Percentiles rank a stretch among this genome's conserved stretches.
Evolutionary conservation across 305 asterid genomes (phyloP).

Genomic region (Fraxinus paxiana): DNA sequence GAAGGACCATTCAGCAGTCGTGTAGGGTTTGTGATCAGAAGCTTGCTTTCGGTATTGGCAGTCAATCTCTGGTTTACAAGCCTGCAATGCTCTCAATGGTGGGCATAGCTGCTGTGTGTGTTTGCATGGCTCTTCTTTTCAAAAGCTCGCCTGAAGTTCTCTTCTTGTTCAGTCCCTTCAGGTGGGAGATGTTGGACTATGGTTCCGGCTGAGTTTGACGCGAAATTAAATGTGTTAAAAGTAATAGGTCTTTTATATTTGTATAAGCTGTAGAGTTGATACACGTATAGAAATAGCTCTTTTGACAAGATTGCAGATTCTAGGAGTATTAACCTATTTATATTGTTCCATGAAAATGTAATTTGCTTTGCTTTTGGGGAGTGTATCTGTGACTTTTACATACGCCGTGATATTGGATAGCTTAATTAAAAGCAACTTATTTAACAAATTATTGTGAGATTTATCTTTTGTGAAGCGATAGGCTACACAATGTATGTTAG

Average conservation of each 20-base stretch:
- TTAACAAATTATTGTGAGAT: neutral
- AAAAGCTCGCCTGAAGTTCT: constrained; percentile 64
- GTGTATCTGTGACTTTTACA: neutral
- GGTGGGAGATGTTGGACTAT: constrained; percentile 77
- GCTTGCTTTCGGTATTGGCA: constrained; percentile 34
- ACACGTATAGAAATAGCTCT: constrained; percentile 25
- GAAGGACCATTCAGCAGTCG: constrained; percentile 21
- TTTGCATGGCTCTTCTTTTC: constrained; percentile 71
- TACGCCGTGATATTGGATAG: neutral
- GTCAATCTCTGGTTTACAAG: constrained; percentile 45
- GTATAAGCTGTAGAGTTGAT: constrained; percentile 31
- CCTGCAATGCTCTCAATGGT: constrained; percentile 74
- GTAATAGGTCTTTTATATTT: constrained; percentile 10
- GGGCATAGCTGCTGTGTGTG: constrained; percentile 76
- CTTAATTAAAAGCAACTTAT: neutral
- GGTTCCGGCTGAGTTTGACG: constrained; percentile 42
- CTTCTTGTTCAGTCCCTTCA: constrained; percentile 59
- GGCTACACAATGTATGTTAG: neutral
- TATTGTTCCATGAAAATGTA: neutral
- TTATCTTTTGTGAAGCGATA: neutral
- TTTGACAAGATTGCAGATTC: constrained; percentile 10
- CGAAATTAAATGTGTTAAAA: constrained; percentile 4
- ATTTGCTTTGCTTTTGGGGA: neutral
- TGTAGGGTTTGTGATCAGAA: constrained; percentile 48
- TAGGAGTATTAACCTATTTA: constrained; percentile 8